phyloP scores from a whole-genome alignment of 2,329 filamentous ascomycete genomes.

The Didymosphaeria variabile region DNA sequence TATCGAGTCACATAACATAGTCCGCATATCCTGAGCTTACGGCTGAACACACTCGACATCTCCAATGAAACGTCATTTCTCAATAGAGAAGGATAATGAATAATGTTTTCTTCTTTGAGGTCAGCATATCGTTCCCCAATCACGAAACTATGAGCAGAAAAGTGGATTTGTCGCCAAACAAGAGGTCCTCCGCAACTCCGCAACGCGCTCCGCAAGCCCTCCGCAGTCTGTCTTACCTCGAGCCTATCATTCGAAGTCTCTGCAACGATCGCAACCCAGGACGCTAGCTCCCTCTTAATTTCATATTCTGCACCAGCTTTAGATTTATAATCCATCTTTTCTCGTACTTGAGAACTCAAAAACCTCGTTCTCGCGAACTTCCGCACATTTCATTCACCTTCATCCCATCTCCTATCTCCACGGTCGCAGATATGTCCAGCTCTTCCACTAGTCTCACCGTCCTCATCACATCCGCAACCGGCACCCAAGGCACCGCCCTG shows the following conservation, averaged over 20 bases:
- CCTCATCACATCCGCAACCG: neutral
- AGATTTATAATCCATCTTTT: neutral
- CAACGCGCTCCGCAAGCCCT: neutral
- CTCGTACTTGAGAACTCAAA: neutral
- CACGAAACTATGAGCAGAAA: too few species aligned
- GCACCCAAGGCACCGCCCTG: neutral
- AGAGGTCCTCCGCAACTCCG: constrained; percentile 4
- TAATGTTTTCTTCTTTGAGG: too few species aligned
- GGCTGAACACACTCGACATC: too few species aligned
- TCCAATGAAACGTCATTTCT: too few species aligned
- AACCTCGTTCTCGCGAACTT: neutral
- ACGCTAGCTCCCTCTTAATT: too few species aligned
- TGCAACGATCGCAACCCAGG: neutral
- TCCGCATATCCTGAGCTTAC: too few species aligned
- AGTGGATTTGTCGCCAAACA: neutral
- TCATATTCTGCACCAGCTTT: too few species aligned
- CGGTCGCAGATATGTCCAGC: neutral
- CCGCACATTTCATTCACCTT: neutral
- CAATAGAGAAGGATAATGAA: too few species aligned
- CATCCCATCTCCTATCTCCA: neutral
- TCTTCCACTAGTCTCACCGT: neutral
- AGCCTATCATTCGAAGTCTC: neutral
- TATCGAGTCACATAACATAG: too few species aligned
- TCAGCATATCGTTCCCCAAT: too few species aligned
- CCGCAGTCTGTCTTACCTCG: neutral